Evolutionary conservation across 805 yeast genomes (phyloP), one percentile per base, ranked within the genome.

Genomic region (Lachancea mirantina): DNA sequence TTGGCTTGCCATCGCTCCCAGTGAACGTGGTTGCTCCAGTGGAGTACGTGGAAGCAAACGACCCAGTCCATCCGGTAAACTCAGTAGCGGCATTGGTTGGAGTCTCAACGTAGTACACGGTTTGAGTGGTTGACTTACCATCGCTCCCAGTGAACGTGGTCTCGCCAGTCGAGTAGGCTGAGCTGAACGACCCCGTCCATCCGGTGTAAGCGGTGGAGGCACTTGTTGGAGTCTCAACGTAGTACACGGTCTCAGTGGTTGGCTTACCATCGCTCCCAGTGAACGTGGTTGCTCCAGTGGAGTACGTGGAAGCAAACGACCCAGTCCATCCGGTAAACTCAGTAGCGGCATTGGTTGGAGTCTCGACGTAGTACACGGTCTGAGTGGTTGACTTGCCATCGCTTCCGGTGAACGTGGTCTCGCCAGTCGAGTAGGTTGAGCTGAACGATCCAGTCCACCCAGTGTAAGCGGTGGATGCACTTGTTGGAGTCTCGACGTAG

Each of bases 261-360:
- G 29, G 28, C 9, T 25, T 26, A 6, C 42, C 45, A 19, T 39
- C 33, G 5, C 31, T 10, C 5, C 42, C 41, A 5, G 34, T 36
- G 17, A 22, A 25, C 2, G 39, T 34, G 9, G 36, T 14, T 17
- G 23, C 20, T 6, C 16, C 28, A 8, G 47, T 43, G 3, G 41
- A 18, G 24, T 25, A 35, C n/a, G 44, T 41, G 16, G 33, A 18
- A 4, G 47, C 39, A 14, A 17, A 20, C 8, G 35, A 21, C 17
- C 48, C 44, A 19, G 37, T 38, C 45, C 48, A 43, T 25, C 41
- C 34, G 11, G 34, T 38, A 6, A 33, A 31, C 2, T 40, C 27
- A 11, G 39, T 20, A 10, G 23, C 36, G 15, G 22, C 14, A 9
- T 20, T 40, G 14, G 19, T 25, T 10, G 40, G 40, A 14, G 42